Conservation (phyloP, 768 basidiomycete genomes). For the Trametes cinnabarina region DNA sequence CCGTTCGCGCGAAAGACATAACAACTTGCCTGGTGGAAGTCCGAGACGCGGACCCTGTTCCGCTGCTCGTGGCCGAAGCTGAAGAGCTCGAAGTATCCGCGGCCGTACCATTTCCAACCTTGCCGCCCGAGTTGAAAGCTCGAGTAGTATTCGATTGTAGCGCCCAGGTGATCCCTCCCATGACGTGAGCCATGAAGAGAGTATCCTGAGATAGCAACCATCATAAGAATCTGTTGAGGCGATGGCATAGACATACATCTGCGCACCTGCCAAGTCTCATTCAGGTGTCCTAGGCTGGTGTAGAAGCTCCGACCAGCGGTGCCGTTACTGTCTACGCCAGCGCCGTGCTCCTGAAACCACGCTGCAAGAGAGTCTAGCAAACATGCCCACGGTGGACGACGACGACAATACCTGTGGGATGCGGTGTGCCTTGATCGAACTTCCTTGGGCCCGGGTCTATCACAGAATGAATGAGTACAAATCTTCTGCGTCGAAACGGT, state of each 20-base stretch:
- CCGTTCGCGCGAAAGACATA: background rate
- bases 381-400: background rate
- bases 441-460: slow-evolving; percentile 48
- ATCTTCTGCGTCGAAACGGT: too few species aligned
- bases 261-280: slow-evolving; percentile 70
- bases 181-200: slow-evolving; percentile 68
- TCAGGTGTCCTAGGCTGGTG: slow-evolving; percentile 76
- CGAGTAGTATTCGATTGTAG: slow-evolving; percentile 68
- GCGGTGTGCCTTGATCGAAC: slow-evolving; percentile 69
- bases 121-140: slow-evolving; percentile 57
- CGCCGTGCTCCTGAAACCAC: slow-evolving; percentile 79
- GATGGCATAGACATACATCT: background rate
- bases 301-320: slow-evolving; percentile 78
- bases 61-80: background rate
- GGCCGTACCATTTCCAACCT: slow-evolving; percentile 51
- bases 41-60: background rate
- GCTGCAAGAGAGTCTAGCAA: slow-evolving; percentile 41
- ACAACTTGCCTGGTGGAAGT: background rate
- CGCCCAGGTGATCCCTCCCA: slow-evolving; percentile 73
- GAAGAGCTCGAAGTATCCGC: background rate
- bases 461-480: background rate
- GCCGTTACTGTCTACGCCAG: slow-evolving; percentile 52
- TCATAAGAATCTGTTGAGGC: background rate
- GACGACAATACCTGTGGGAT: slow-evolving; percentile 61
- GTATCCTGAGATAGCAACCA: slow-evolving; percentile 45